Evolutionary conservation across 345 rosid species (phyloP).

Genomic region (Rubroshorea leprosula): DNA sequence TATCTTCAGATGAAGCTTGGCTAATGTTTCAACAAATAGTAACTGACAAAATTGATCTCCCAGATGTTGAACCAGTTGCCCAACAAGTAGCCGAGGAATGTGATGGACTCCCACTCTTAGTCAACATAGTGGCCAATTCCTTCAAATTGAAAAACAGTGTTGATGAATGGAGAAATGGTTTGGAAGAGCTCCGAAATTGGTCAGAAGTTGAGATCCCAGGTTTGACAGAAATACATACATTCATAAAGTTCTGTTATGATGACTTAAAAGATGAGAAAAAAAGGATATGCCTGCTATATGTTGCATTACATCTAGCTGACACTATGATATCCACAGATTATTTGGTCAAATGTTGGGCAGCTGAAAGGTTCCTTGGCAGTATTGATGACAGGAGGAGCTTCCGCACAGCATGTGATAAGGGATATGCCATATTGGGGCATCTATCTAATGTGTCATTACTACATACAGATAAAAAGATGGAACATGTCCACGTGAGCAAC

Average conservation of each 20-base stretch:
- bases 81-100: slow-evolving; percentile 14
- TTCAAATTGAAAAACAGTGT: slow-evolving; percentile 16
- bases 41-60: slow-evolving; percentile 11
- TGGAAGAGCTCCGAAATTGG: slow-evolving; percentile 14
- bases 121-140: slow-evolving; percentile 13
- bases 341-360: slow-evolving; percentile 20
- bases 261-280: slow-evolving; percentile 15
- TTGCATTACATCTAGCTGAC: slow-evolving; percentile 17
- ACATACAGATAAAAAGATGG: slow-evolving; percentile 12
- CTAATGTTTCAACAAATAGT: slow-evolving; percentile 26
- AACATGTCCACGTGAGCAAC: slow-evolving; percentile 16
- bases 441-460: slow-evolving; percentile 18
- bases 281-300: slow-evolving; percentile 19
- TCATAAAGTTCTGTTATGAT: slow-evolving; percentile 21
- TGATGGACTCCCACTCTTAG: slow-evolving; percentile 15
- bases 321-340: slow-evolving; percentile 14
- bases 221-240: slow-evolving; percentile 9
- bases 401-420: slow-evolving; percentile 11
- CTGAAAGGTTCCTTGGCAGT: slow-evolving; percentile 12
- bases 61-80: slow-evolving; percentile 14
- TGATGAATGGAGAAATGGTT: slow-evolving; percentile 9
- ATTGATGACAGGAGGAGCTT: neutral
- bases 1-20: slow-evolving; percentile 20
- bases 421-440: slow-evolving; percentile 8
- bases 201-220: slow-evolving; percentile 13